A percentile compares a stretch with the other conserved stretches of the same genome.
These are phyloP conservation scores for Calamus simplicifolius DNA, from an alignment of 176 grass and related monocot genomes.

Conservation along the genomic window DNA sequence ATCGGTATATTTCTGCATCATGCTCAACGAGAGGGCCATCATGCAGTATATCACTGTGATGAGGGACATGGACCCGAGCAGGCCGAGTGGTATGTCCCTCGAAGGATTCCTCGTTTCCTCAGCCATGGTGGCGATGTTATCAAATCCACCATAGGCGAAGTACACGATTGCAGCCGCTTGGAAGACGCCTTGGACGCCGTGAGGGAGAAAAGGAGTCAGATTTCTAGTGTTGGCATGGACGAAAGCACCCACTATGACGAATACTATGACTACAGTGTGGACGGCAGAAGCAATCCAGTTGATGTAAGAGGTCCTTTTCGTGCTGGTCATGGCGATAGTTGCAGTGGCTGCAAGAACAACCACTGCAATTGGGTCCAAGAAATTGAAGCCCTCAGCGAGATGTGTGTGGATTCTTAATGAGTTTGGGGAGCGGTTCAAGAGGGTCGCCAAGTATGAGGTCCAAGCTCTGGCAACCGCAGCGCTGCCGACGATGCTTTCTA, in stretches of 20 bases:
- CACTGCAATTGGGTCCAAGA: constrained; percentile 71
- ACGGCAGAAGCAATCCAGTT: constrained; percentile 76
- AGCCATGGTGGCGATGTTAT: constrained; percentile 89
- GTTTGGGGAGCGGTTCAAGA: constrained; percentile 42
- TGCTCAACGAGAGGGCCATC: constrained; percentile 39
- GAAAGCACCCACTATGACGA: constrained; percentile 67
- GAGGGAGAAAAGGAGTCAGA: constrained; percentile 62
- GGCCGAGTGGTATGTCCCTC: constrained; percentile 70
- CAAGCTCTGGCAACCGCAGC: constrained; percentile 67
- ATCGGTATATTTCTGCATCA: constrained; percentile 37
- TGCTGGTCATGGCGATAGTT: constrained; percentile 52
- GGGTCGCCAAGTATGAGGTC: constrained; percentile 75
- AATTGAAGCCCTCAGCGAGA: constrained; percentile 39
- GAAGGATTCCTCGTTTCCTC: constrained; percentile 85
- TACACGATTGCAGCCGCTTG: constrained; percentile 80
- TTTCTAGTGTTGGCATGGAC: constrained; percentile 44
- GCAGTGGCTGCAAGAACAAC: constrained; percentile 47
- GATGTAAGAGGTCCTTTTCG: constrained; percentile 67
- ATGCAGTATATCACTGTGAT: constrained; percentile 64
- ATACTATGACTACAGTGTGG: constrained; percentile 55
- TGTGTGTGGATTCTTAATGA: constrained; percentile 49
- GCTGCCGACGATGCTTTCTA: constrained; percentile 72
- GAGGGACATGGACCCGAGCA: constrained; percentile 68
- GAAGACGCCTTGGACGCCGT: constrained; percentile 66
- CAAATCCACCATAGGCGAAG: constrained; percentile 91